phyloP scores from a whole-genome alignment of 257 asterid species.

The Gynochthodes officinalis region DNA sequence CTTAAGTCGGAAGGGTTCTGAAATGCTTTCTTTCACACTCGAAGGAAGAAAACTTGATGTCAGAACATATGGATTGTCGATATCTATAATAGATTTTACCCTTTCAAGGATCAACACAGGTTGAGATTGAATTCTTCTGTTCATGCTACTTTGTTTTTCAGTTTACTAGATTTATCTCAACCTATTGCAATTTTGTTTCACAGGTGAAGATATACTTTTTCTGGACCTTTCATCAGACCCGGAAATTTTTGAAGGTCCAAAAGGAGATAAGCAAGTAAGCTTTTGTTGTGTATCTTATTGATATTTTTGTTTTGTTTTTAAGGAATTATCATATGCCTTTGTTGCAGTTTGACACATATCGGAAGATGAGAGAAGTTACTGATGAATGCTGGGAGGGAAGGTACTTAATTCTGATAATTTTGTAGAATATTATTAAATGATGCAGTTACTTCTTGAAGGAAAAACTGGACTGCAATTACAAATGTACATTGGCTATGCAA shows the following conservation, averaged over 20 bases:
- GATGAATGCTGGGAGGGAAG: slow-evolving; percentile 97
- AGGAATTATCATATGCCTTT: slow-evolving; percentile 6
- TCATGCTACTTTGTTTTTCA: slow-evolving; percentile 4
- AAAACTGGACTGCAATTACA: neutral
- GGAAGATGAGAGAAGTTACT: slow-evolving; percentile 88
- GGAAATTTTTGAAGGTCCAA: slow-evolving; percentile 83
- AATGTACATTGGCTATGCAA: neutral
- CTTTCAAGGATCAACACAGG: slow-evolving; percentile 95
- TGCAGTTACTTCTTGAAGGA: slow-evolving; percentile 59
- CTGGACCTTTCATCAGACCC: slow-evolving; percentile 91
- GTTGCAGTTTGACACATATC: slow-evolving; percentile 80
- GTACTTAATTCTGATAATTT: slow-evolving; percentile 30
- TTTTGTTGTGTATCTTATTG: slow-evolving; percentile 6
- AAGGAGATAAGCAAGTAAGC: slow-evolving; percentile 78
- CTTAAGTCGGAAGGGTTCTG: slow-evolving; percentile 57
- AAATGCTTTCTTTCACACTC: slow-evolving; percentile 60
- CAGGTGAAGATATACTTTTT: slow-evolving; percentile 93
- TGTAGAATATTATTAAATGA: slow-evolving; percentile 29
- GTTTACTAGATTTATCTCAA: neutral
- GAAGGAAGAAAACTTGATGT: slow-evolving; percentile 60
- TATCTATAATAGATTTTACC: slow-evolving; percentile 89
- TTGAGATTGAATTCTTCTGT: slow-evolving; percentile 15
- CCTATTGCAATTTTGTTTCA: slow-evolving; percentile 10
- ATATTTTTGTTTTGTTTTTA: slow-evolving; percentile 14
- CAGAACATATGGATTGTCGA: slow-evolving; percentile 65